Evolutionary conservation across 306 rosid species (phyloP).

Genomic region (Lagenaria siceraria): DNA sequence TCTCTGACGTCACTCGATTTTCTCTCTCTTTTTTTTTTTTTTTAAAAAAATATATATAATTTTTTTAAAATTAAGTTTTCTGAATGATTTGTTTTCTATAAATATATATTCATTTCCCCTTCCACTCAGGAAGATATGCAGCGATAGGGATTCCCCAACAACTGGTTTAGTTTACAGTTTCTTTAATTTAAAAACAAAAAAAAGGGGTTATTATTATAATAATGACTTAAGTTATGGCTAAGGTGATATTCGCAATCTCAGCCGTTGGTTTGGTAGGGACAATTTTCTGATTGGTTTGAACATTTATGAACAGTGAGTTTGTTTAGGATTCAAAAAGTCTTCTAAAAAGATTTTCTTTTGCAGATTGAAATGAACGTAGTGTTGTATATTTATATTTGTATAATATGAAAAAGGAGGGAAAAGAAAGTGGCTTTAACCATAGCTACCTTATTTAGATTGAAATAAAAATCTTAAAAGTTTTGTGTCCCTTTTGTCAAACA

Average conservation of each 20-base stretch:
- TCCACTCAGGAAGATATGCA: conserved; percentile 23
- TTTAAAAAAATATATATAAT: not conserved
- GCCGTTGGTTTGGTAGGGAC: conserved; percentile 7
- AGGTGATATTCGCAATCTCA: not conserved
- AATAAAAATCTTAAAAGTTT: not conserved
- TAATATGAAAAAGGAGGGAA: not conserved
- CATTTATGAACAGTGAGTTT: conserved; percentile 1
- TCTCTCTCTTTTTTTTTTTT: conserved; percentile 2
- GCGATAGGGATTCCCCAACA: conserved; percentile 61
- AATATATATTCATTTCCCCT: conserved; percentile 13
- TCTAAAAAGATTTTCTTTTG: not conserved
- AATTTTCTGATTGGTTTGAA: not conserved
- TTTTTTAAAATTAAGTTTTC: not conserved
- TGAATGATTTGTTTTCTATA: not conserved
- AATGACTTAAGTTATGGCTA: conserved; percentile 29
- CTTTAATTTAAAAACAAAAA: not conserved
- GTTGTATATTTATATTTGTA: not conserved
- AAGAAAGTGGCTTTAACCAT: not conserved
- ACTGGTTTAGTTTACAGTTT: conserved; percentile 26
- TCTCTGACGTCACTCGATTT: conserved; percentile 26
- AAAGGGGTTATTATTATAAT: not conserved
- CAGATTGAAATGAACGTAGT: not conserved
- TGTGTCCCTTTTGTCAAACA: conserved; percentile 1
- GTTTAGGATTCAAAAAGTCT: not conserved
- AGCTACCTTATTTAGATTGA: not conserved